Base-by-base conservation (phyloP, 2,329 filamentous ascomycete species). In the Orbilia ellipsospora region DNA sequence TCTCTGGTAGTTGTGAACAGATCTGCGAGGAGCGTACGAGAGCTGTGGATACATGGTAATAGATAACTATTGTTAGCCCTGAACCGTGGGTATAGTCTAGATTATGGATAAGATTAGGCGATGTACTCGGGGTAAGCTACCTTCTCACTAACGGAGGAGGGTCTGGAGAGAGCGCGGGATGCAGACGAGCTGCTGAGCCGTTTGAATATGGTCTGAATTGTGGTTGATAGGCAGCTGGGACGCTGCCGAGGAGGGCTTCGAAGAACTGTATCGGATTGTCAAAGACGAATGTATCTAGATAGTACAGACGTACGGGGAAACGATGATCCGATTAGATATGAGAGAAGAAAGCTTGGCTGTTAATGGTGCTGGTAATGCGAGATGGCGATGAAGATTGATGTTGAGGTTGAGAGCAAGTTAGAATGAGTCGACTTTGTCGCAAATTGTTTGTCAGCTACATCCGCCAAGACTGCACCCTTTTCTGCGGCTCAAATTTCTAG, bases 401-500 rank as follows among this genome's bases (percentile, higher is more conserved):
- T 15, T 48, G 44, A 48, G 44, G 42, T 45, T 45, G 42, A 16
- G 8, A 48, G 44, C 16, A 18, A 48, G 8, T 48, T 31, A 4
- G n/a, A 52, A 20, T 42, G 36, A 59, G 28, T 59, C 16, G 40
- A 4, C 6, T 31, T 42, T 20, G 36, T 31, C 28, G 54, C 52
- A 36, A 10, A 7, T 36, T 36, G 31, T 36, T 36, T 36, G 31
- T 36, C 31, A 36, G 31, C 31, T 6, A 36, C 31, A 36, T 4
- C 16, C 16, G 40, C 31, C 12, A 10, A 40, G 45, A 12, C 8
- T 28, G 28, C 26, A 36, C 4, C 16, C n/a, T 61, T 72, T 48
- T 73, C 42, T 74, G 70, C 70, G 63, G 70, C 70, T 74, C 67
- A 74, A 74, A 74, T 63, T 63, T 61, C 55, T 44, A 56, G 31